A percentile compares a stretch with the other conserved stretches of the same genome.
These are phyloP conservation scores for Globisporangium sylvaticum DNA, from an alignment of 352 stramenopile species.

Conservation along the genomic window DNA sequence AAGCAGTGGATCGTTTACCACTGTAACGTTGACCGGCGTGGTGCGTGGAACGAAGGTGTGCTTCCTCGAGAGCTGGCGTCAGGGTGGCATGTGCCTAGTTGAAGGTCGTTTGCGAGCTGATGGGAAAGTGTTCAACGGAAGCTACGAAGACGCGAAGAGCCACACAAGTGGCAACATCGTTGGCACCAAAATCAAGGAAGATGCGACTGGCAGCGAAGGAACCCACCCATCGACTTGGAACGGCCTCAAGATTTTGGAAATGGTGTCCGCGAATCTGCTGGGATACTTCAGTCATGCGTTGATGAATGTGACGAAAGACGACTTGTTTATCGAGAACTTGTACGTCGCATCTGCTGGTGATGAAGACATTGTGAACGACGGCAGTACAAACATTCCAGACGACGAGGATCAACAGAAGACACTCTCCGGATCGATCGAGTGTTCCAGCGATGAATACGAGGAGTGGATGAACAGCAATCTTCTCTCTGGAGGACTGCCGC, in stretches of 20 bases:
- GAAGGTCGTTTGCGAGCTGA: constrained; percentile 74
- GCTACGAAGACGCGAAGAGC: constrained; percentile 86
- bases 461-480: constrained; percentile 75
- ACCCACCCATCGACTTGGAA: constrained; percentile 28
- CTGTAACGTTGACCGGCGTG: constrained; percentile 72
- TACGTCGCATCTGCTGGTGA: constrained; percentile 18
- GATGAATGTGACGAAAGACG: constrained; percentile 51
- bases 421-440: constrained; percentile 39
- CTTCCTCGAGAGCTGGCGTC: constrained; percentile 84
- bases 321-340: constrained; percentile 53
- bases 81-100: constrained; percentile 85
- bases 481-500: constrained; percentile 68
- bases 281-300: constrained; percentile 68
- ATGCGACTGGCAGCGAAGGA: constrained; percentile 14
- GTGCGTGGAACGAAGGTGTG: constrained; percentile 77
- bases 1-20: constrained; percentile 79
- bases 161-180: constrained; percentile 83
- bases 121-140: constrained; percentile 65
- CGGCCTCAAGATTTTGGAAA: constrained; percentile 67
- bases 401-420: constrained; percentile 38
- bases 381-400: constrained; percentile 9
- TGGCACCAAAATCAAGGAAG: constrained; percentile 53
- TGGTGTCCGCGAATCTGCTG: constrained; percentile 72
- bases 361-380: constrained; percentile 38
- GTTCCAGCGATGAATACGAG: constrained; percentile 75